Percentiles rank a stretch among this genome's conserved stretches.
These are phyloP conservation scores for Fusarium pseudonygamai DNA, from an alignment of 2,329 filamentous ascomycete genomes.

Conservation along the genomic window DNA sequence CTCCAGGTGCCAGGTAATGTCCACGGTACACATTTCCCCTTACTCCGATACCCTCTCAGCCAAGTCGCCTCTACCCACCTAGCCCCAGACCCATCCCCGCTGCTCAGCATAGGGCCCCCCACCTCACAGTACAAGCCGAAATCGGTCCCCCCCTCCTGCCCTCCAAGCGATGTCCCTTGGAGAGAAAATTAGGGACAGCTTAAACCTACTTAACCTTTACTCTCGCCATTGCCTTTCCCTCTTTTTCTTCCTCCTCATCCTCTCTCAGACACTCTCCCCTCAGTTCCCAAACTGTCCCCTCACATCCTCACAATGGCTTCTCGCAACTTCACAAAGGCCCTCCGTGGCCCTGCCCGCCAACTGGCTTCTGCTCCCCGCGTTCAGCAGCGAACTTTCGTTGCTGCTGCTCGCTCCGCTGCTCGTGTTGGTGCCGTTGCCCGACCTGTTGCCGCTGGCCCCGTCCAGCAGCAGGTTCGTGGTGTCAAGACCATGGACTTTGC, in stretches of 20 bases:
- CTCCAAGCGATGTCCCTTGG: slow-evolving; percentile 15
- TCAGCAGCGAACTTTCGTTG: slow-evolving; percentile 71
- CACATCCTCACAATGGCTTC: slow-evolving; percentile 74
- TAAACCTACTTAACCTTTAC: slow-evolving; percentile 39
- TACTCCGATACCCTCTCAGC: too few species aligned
- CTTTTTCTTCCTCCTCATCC: slow-evolving; percentile 38
- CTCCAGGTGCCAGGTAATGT: too few species aligned
- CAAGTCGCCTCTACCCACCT: too few species aligned
- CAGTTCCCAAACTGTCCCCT: slow-evolving; percentile 23
- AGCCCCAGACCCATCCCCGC: too few species aligned
- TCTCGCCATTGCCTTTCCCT: slow-evolving; percentile 31
- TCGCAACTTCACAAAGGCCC: slow-evolving; percentile 74
- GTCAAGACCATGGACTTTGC: slow-evolving; percentile 99
- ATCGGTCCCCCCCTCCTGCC: slow-evolving; percentile 31
- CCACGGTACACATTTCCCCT: too few species aligned
- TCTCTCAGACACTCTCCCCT: slow-evolving; percentile 42
- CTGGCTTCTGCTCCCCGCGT: slow-evolving; percentile 64
- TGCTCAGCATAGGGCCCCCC: slow-evolving; percentile 29
- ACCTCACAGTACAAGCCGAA: slow-evolving; percentile 39
- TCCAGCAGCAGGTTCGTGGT: slow-evolving; percentile 82
- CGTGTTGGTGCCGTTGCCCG: slow-evolving; percentile 64
- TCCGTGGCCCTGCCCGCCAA: slow-evolving; percentile 72
- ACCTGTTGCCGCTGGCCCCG: slow-evolving; percentile 58
- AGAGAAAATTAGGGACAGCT: slow-evolving; percentile 37
- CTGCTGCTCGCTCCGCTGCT: slow-evolving; percentile 66